Base-by-base conservation (phyloP, 306 rosid species). In the Sesbania bispinosa region DNA sequence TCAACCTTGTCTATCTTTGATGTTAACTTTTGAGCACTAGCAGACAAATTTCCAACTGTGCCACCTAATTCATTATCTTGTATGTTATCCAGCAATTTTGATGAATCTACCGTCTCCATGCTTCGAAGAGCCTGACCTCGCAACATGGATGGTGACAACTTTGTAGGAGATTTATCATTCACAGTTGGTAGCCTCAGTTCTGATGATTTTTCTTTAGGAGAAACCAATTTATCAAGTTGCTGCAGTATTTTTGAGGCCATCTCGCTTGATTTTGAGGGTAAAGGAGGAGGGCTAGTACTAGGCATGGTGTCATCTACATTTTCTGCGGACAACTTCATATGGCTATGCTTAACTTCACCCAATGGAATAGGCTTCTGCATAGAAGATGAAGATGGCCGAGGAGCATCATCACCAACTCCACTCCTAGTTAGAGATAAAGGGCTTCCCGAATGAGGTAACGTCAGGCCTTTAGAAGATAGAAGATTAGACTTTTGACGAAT, bases 61-160 rank as follows among this genome's bases (percentile, higher is more conserved):
- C 46, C 73, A 26, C 71, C 74, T 27, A 52, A 27, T 36, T 57
- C 42, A 39, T 43, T 76, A 76, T 80, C 78, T 27, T 10, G 64
- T 8, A 53, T 11, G 71, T 71, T 73, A 35, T 84, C 86, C 55
- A 85, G 62, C 50, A 77, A 73, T 72, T 84, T 93, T 19, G 90
- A 81, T 7, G 98, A 87, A 81, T 93, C 92, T 51, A 84, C 92
- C 32, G 79, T 76, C 45, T 93, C 96, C 82, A 93, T 83, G 67
- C 97, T 93, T 80, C 84, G 75, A 69, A 86, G 94, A 80, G 98
- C 98, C 83, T 79, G 88, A 62, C 97, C 94, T 67, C 50, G 87
- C 46, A 93, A 78, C 96, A 93, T 93, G 27, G 94, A 87, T 43
- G 92, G 82, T 7, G 96, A 93, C 75, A 93, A 66, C 77, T 83